Base-by-base conservation (phyloP, 1,284 basidiomycete genomes). In the Ceratobasidium sp. region DNA sequence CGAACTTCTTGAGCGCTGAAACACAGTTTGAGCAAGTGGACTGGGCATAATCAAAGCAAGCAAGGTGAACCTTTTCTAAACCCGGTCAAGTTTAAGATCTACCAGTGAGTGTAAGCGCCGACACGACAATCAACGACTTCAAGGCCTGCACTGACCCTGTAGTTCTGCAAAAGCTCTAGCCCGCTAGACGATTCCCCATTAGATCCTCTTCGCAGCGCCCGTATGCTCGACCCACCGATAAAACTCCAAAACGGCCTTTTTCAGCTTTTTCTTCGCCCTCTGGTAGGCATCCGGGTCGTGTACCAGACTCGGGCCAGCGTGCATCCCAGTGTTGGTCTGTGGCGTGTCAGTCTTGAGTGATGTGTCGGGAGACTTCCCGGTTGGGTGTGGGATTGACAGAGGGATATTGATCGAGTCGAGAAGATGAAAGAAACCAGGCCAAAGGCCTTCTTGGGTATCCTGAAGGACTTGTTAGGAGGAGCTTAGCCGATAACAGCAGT, bases 41-140 rank as follows among this genome's bases (percentile, higher is more conserved):
- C 23, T 41, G 2, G 23, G 18, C 30, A 27, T 1, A 1, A 3
- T 23, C 52, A 38, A 33, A n/a, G n/a, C 23, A 60, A n/a, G n/a
- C 62, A 35, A 55, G 74, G n/a, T 74, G 79, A 14, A 83, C 71
- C 82, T 84, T 99, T 98, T 33, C 94, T 88, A 83, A 98, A 96
- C 0, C 96, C 97, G 1, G 94, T 94, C 10, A 96, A 84, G 83
- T 98, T 98, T 69, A 98, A 85, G 64, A 94, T 91, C 92, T 96
- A 78, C 20, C 69, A 75, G 66, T 78, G 46, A 74, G 38, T 27
- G 54, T 78, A 62, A 80, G 74, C 48, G 30, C 33, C 33, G 16
- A 35, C 44, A 46, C 0, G 55, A 27, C 52, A 38, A 20, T 20
- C 10, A 62, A 65, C 8, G 38, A 20, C 35, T 38, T n/a, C 38